phyloP scores from a whole-genome alignment of 2,329 filamentous ascomycete species.

The Mariannaea sp. region DNA sequence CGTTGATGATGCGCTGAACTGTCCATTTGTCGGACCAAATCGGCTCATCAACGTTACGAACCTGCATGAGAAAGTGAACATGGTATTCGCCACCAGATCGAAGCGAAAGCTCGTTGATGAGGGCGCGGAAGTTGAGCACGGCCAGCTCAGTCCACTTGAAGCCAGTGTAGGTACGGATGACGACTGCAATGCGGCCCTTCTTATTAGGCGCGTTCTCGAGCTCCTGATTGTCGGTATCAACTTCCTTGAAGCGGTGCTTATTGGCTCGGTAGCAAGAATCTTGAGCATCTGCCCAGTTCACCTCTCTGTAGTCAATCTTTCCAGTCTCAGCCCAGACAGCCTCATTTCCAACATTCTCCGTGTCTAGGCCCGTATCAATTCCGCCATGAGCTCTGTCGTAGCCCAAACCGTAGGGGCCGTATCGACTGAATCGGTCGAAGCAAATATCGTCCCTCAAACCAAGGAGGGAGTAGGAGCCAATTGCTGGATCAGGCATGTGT shows the following conservation, averaged over 20 bases:
- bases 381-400: slow-evolving; percentile 77
- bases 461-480: slow-evolving; percentile 77
- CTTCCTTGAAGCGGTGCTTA: slow-evolving; percentile 59
- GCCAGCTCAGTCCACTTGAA: slow-evolving; percentile 80
- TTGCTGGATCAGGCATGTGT: slow-evolving; percentile 76
- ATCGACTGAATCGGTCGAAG: slow-evolving; percentile 84
- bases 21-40: slow-evolving; percentile 81
- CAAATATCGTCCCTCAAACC: slow-evolving; percentile 79
- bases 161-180: slow-evolving; percentile 80
- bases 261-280: slow-evolving; percentile 63
- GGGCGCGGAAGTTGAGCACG: slow-evolving; percentile 78
- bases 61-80: slow-evolving; percentile 83
- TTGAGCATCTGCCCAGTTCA: slow-evolving; percentile 62
- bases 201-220: slow-evolving; percentile 42
- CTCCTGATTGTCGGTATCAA: slow-evolving; percentile 47
- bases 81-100: slow-evolving; percentile 81
- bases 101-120: slow-evolving; percentile 79
- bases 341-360: slow-evolving; percentile 70
- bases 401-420: slow-evolving; percentile 86
- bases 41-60: slow-evolving; percentile 76
- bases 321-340: slow-evolving; percentile 59
- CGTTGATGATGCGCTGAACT: slow-evolving; percentile 71
- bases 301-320: slow-evolving; percentile 59
- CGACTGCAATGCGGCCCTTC: slow-evolving; percentile 69
- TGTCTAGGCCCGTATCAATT: slow-evolving; percentile 70